phyloP scores from a whole-genome alignment of 768 basidiomycete species.

The Crassisporium funariophilum region DNA sequence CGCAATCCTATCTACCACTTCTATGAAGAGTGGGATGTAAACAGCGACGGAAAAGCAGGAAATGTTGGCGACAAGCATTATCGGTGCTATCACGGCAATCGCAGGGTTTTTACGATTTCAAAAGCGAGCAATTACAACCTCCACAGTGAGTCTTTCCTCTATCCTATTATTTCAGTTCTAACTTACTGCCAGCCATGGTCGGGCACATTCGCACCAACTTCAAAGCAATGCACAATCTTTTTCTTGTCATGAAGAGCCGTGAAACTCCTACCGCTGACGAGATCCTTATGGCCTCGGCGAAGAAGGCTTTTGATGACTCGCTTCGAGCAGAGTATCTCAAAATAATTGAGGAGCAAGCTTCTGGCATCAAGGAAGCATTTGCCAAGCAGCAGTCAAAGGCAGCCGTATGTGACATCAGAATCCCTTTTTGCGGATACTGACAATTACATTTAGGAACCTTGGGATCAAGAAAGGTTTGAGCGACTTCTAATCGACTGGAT shows the following conservation, averaged over 20 bases:
- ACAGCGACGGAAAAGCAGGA: too few species aligned
- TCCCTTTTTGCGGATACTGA: neutral
- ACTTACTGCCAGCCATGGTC: too few species aligned
- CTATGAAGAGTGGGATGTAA: too few species aligned
- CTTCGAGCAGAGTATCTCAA: neutral
- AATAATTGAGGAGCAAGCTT: neutral
- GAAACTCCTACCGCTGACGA: neutral
- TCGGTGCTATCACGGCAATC: too few species aligned
- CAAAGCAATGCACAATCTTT: neutral
- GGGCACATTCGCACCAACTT: neutral
- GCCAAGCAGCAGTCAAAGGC: neutral
- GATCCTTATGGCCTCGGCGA: neutral
- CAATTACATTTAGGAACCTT: slow-evolving; percentile 25
- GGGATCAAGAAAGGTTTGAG: slow-evolving; percentile 29
- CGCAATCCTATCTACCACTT: too few species aligned
- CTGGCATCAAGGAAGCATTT: neutral
- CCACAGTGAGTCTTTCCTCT: too few species aligned
- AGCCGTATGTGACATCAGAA: neutral
- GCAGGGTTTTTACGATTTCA: too few species aligned
- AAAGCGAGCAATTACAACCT: too few species aligned
- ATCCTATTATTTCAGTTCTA: too few species aligned
- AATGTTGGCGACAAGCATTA: too few species aligned
- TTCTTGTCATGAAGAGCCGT: neutral
- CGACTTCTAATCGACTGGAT: slow-evolving; percentile 5
- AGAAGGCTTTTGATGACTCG: neutral